Evolutionary conservation across 192 early-diverging fungal genomes (phyloP).

Genomic region (Mortierella antarctica): DNA sequence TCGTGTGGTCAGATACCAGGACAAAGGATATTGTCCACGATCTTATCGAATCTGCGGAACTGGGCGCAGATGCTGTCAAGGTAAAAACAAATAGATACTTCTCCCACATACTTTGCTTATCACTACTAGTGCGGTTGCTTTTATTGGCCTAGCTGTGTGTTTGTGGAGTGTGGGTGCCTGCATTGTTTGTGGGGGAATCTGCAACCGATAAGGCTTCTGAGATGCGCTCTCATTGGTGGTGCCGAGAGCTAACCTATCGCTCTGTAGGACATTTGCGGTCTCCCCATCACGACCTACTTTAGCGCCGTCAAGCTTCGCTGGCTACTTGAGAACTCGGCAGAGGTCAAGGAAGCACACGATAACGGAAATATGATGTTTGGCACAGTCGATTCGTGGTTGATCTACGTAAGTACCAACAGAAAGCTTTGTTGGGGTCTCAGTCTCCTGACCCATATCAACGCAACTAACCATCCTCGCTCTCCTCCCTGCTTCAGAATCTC

Average conservation of each 20-base stretch:
- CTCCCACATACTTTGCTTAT: not conserved
- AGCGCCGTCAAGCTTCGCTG: constrained; percentile 92
- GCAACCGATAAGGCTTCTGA: too few relatives aligned
- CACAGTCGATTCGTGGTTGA: constrained; percentile 94
- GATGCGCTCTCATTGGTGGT: too few relatives aligned
- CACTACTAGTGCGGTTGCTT: not conserved
- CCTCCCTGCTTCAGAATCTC: constrained; percentile 68
- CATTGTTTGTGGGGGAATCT: too few relatives aligned
- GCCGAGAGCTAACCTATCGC: not conserved
- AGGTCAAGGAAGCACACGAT: constrained; percentile 79
- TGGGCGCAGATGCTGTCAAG: constrained; percentile 54
- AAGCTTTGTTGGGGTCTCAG: not conserved
- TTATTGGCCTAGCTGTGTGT: not conserved
- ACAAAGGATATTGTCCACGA: constrained; percentile 78
- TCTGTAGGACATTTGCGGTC: constrained; percentile 74
- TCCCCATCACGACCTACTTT: constrained; percentile 94
- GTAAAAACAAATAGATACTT: not conserved
- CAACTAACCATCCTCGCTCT: not conserved
- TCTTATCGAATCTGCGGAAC: constrained; percentile 60
- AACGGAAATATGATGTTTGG: constrained; percentile 83
- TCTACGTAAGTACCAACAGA: constrained; percentile 70
- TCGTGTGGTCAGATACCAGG: constrained; percentile 93
- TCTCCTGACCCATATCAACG: not conserved
- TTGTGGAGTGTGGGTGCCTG: not conserved
- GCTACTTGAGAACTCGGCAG: constrained; percentile 86